Evolutionary conservation across 768 basidiomycete genomes (phyloP), one percentile per base, ranked within the genome.

Genomic region (Hericium rajendrae): DNA sequence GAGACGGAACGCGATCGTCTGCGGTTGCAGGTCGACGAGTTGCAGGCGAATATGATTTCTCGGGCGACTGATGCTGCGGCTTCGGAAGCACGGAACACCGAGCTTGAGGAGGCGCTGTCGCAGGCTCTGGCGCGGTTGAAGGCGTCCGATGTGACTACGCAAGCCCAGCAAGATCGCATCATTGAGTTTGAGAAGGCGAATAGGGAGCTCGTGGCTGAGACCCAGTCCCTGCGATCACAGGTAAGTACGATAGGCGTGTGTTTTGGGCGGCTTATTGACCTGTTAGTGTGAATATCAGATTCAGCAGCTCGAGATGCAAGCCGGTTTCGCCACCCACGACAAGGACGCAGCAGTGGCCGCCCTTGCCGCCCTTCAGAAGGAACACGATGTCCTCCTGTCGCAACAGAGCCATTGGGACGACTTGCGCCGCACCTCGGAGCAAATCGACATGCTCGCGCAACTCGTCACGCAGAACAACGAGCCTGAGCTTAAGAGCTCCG

Each of bases 321-420:
- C 77, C 38, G 75, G 74, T 16, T 78, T 83, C 67, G 73, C 76
- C 5, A 70, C 69, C n/a, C 80, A 79, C 22, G 90, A 91, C 64
- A 84, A 81, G 65, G 85, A 88, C 9, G 68, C 77, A 13, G 73
- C 80, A 0, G 62, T 72, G 4, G 78, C 82, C 53, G 74, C 79
- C 22, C 71, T 86, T 16, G 69, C 71, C 41, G 61, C 70, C 16
- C 75, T 90, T 38, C 83, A 80, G 65, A 77, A 74, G 65, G 83
- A 87, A 55, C 76, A 83, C 57, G 82, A 88, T 46, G 72, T 76
- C 24, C 71, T 88, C 16, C 50, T 74, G 1, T 72, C 78, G 24
- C 86, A 91, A 61, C 84, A 87, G 64, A 74, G 69, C n/a, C 82
- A 87, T 55, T 91, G 87, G 89, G 86, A 88, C n/a, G 81, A 84